A percentile compares a stretch with the other conserved stretches of the same genome.
Evolutionary conservation across 371 early-diverging fungal genomes (phyloP).

Genomic region (Mucor ambiguus): DNA sequence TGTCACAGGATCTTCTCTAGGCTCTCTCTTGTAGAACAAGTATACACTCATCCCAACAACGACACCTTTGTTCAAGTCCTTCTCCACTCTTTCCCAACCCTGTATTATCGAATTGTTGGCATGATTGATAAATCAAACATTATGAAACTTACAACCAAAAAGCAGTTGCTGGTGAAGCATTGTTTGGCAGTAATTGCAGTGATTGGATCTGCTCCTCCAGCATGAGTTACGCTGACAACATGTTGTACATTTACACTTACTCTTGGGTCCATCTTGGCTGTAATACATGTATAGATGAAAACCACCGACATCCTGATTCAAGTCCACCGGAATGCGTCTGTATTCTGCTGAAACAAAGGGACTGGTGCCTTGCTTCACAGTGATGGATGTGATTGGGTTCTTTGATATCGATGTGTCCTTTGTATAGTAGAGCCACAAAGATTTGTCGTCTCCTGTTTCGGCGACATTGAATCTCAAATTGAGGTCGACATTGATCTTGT

Average conservation of each 20-base stretch:
- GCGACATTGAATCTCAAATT: conserved; percentile 25
- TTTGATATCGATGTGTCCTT: conserved; percentile 28
- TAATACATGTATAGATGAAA: conserved; percentile 37
- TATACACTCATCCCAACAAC: conserved; percentile 54
- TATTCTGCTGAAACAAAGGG: conserved; percentile 37
- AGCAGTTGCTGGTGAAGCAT: conserved; percentile 50
- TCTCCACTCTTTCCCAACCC: conserved; percentile 38
- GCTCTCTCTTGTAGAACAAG: conserved; percentile 36
- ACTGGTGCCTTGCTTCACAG: conserved; percentile 31
- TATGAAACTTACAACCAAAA: conserved; percentile 38
- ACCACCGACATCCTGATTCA: conserved; percentile 36
- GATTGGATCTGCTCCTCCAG: conserved; percentile 41
- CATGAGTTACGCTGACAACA: neutral
- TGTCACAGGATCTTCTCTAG: conserved; percentile 29
- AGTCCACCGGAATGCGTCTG: conserved; percentile 33
- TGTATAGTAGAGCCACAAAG: conserved; percentile 36
- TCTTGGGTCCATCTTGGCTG: conserved; percentile 32
- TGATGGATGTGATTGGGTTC: conserved; percentile 35
- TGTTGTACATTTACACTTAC: neutral
- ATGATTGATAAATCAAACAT: neutral
- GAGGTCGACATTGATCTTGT: conserved; percentile 27
- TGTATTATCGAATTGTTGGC: neutral
- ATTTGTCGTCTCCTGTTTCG: conserved; percentile 21
- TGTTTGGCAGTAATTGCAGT: conserved; percentile 56
- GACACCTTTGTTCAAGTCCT: conserved; percentile 41